Evolutionary conservation across 1,284 basidiomycete genomes (phyloP).

Genomic region (Ustilago bromivora): DNA sequence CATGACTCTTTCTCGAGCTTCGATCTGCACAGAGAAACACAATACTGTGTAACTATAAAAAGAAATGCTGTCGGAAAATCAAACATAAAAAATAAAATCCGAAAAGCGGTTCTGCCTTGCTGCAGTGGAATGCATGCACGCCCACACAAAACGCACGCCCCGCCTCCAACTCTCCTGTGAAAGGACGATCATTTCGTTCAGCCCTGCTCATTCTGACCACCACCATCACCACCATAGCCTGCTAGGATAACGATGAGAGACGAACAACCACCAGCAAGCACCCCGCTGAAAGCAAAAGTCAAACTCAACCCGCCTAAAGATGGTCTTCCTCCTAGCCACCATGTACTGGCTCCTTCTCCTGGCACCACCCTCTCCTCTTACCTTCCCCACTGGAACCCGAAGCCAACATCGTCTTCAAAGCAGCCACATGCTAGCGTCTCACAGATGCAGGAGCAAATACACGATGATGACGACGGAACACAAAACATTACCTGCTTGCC

Average conservation of each 20-base stretch:
- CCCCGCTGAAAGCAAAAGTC: conserved; percentile 22
- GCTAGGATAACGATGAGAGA: conserved; percentile 1
- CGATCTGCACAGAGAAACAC: background rate
- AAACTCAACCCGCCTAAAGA: conserved; percentile 21
- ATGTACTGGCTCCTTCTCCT: conserved; percentile 49
- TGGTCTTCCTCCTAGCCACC: conserved; percentile 38
- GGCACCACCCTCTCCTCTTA: conserved; percentile 51
- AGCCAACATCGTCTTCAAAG: conserved; percentile 11
- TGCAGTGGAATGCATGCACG: conserved; percentile 8
- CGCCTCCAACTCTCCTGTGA: conserved; percentile 5
- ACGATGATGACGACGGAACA: background rate
- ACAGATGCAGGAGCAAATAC: background rate
- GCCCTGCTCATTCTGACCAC: background rate
- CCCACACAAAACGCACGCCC: conserved; percentile 2
- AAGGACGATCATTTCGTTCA: background rate
- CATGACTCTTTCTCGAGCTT: background rate
- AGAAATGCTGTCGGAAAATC: background rate
- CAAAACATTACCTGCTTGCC: conserved; percentile 26
- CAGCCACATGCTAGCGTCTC: background rate
- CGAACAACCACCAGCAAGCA: background rate
- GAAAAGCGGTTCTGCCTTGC: background rate
- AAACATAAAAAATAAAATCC: conserved; percentile 1
- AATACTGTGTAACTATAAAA: background rate
- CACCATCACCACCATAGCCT: background rate
- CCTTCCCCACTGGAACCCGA: conserved; percentile 44